Conservation (phyloP, 805 yeast genomes). For the Schwanniomyces pseudopolymorphus region DNA sequence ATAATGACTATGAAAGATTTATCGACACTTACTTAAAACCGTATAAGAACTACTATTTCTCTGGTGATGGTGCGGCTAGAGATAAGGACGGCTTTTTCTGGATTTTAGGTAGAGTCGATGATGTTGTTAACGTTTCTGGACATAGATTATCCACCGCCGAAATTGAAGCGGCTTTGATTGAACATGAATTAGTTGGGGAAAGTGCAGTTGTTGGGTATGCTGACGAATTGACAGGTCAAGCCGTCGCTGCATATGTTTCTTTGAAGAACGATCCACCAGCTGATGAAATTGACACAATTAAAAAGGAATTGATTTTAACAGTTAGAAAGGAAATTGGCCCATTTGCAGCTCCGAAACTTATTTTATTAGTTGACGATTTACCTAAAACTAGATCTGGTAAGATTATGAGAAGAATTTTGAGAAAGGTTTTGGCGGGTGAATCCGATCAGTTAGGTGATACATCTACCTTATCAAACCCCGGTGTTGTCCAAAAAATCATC, state of each 20-base stretch:
- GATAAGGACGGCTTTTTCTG: conserved; percentile 96
- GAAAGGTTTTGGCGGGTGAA: conserved; percentile 91
- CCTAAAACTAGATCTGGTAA: conserved; percentile 99
- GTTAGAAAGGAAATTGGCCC: conserved; percentile 93
- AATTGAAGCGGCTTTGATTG: conserved; percentile 87
- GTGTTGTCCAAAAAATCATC: conserved; percentile 75
- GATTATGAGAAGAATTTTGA: conserved; percentile 95
- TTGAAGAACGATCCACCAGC: conserved; percentile 55
- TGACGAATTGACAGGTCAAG: conserved; percentile 97
- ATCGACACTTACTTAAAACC: conserved; percentile 91
- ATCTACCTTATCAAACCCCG: conserved; percentile 85
- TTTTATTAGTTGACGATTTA: conserved; percentile 81
- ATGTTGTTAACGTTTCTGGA: conserved; percentile 96
- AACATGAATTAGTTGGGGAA: conserved; percentile 80
- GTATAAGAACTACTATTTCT: conserved; percentile 90
- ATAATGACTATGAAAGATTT: conserved; percentile 82
- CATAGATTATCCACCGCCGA: conserved; percentile 98
- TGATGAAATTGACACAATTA: conserved; percentile 54
- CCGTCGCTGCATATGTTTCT: conserved; percentile 92
- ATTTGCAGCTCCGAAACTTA: conserved; percentile 92
- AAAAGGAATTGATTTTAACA: conserved; percentile 76
- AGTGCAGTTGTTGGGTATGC: conserved; percentile 95
- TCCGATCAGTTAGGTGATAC: conserved; percentile 91
- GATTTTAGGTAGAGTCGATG: conserved; percentile 98
- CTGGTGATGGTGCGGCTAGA: conserved; percentile 98